Evolutionary conservation across 129 eudicot species (phyloP).

Genomic region (Centaurea solstitialis): DNA sequence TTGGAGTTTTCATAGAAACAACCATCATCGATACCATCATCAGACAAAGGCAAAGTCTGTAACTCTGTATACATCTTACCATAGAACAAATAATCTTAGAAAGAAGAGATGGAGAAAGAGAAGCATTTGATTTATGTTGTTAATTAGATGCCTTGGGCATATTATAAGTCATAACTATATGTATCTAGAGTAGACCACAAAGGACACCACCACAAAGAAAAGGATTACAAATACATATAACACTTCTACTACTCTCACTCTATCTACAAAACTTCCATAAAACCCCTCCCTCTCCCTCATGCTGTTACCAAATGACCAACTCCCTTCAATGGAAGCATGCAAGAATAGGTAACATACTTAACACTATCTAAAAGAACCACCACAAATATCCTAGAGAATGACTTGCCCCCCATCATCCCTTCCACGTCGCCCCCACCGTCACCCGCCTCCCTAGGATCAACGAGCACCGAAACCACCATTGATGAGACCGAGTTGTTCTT

Average conservation of each 20-base stretch:
- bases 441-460: constrained; percentile 88
- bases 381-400: constrained; percentile 82
- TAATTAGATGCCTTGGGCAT: constrained; percentile 32
- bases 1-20: no score
- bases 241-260: not conserved
- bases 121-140: constrained; percentile 7
- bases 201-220: not conserved
- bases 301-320: constrained; percentile 69
- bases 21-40: no score
- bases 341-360: constrained; percentile 94
- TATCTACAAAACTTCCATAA: constrained; percentile 30
- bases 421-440: constrained; percentile 66
- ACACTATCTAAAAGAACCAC: constrained; percentile 94
- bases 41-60: no score
- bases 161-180: not conserved
- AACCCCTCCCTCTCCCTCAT: constrained; percentile 24
- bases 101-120: not conserved
- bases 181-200: not conserved
- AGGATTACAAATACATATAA: not conserved
- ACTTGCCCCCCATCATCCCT: constrained; percentile 66
- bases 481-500: constrained; percentile 53
- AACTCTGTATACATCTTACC: no score
- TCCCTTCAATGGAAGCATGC: constrained; percentile 87
- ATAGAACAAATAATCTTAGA: no score
- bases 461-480: constrained; percentile 92